Base-by-base conservation (phyloP, 768 basidiomycete species). In the Tricholoma sp. region DNA sequence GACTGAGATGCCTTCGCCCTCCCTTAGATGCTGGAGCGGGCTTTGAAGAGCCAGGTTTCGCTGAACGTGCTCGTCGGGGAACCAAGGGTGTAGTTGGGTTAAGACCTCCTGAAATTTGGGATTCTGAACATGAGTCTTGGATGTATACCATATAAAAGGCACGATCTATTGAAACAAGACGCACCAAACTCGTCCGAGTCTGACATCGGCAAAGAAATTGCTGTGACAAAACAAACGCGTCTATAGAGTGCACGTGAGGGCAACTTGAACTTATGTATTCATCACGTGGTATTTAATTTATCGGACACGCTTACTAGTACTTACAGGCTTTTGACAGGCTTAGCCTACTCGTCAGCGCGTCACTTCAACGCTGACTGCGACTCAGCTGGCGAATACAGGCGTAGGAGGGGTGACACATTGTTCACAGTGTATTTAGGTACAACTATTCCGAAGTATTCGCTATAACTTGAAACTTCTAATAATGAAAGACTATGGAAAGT, bases 11-110 rank as follows among this genome's bases (percentile, higher is more conserved):
- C 29, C 59, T 61, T 12, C 55, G 59, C 13, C 57, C 55, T 54
- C 52, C 54, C 13, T 56, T 54, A 44, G 39, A 44, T 10, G 15
- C 32, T 32, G 24, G 36, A 36, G 57, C 53, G 31, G 61, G 58
- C 45, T 66, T 66, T 47, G 62, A 63, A 29, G 63, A 58, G 13
- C 60, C 62, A 45, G 59, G 57, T 33, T 65, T 58, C 5, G 55
- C 52, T 33, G 58, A 58, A 48, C 55, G 61, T 12, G 45, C 36
- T 39, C 28, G 34, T 33, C 61, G 56, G 42, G 57, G 54, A 2
- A 47, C 50, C 11, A 52, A 4, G 13, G 62, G 61, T 10, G 58
- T 54, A 7, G 55, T 62, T 6, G 61, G 53, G 13, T 24, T 54
- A 24, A 64, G 53, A 12, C 61, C 63, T 29, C 65, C 65, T 65